phyloP scores from a whole-genome alignment of 768 basidiomycete genomes.

The Amanita rubescens region DNA sequence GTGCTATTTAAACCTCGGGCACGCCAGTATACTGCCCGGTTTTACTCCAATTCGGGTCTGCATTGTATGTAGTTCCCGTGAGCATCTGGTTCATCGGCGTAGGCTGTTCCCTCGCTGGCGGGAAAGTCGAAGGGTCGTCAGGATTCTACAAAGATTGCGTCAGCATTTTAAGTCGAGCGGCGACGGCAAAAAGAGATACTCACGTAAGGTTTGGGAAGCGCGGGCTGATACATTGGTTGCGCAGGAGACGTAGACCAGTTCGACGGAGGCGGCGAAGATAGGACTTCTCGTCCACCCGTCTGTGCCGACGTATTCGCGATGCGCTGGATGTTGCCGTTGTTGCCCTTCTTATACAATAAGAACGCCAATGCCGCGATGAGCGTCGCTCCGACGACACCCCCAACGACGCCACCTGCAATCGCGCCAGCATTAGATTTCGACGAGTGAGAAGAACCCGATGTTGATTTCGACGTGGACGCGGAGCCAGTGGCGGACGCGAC shows the following conservation, averaged over 20 bases:
- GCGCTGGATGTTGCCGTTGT: conserved; percentile 17
- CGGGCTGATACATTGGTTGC: background rate
- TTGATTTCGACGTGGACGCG: background rate
- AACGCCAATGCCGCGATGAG: conserved; percentile 27
- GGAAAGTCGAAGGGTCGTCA: conserved; percentile 4
- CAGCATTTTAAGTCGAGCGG: background rate
- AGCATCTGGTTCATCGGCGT: background rate
- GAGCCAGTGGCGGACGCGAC: background rate
- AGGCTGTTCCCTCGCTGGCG: background rate
- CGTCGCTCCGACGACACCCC: conserved; percentile 39
- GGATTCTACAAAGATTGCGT: background rate
- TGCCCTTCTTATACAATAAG: conserved; percentile 33
- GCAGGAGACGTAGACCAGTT: background rate
- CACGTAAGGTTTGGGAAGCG: background rate
- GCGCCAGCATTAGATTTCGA: conserved; percentile 37
- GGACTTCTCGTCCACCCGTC: background rate
- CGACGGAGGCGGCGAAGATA: background rate
- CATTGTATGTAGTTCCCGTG: background rate
- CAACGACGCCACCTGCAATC: conserved; percentile 56
- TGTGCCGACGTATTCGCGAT: background rate
- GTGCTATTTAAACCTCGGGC: background rate
- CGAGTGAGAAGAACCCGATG: background rate
- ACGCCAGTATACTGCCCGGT: background rate
- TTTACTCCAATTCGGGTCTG: background rate
- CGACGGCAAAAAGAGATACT: background rate